phyloP scores from a whole-genome alignment of 495 filamentous ascomycete species.

The Aspergillus bridgeri region DNA sequence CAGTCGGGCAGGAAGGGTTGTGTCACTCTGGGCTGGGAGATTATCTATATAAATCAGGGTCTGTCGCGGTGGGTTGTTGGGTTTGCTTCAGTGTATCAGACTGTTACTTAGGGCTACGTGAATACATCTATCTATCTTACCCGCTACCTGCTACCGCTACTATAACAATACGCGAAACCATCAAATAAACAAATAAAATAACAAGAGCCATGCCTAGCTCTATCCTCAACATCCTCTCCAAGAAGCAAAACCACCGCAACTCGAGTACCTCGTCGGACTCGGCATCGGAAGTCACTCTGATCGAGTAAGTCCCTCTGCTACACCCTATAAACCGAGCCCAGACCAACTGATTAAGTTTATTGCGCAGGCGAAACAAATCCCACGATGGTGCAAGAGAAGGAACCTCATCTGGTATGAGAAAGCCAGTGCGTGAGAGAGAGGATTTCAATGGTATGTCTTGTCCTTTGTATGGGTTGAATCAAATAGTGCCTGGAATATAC shows the following conservation, averaged over 20 bases:
- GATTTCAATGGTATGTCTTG: constrained; percentile 9
- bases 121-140: neutral
- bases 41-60: neutral
- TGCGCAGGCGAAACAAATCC: neutral
- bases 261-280: neutral
- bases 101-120: neutral
- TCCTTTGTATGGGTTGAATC: neutral
- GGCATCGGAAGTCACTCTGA: constrained; percentile 1
- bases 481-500: neutral
- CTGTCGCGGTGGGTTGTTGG: neutral
- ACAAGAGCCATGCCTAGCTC: neutral
- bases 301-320: constrained; percentile 1
- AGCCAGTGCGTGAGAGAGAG: neutral
- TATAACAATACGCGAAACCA: too few species aligned
- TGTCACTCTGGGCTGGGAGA: too few species aligned
- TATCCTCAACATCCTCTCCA: neutral
- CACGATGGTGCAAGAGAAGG: neutral
- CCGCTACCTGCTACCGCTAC: too few species aligned
- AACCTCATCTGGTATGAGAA: neutral
- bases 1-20: neutral
- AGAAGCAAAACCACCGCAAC: neutral
- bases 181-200: neutral
- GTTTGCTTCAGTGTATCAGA: too few species aligned
- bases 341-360: neutral
- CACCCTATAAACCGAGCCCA: neutral